phyloP scores from a whole-genome alignment of 1,139 yeast genomes.

The Yamadazyma dushanensis region DNA sequence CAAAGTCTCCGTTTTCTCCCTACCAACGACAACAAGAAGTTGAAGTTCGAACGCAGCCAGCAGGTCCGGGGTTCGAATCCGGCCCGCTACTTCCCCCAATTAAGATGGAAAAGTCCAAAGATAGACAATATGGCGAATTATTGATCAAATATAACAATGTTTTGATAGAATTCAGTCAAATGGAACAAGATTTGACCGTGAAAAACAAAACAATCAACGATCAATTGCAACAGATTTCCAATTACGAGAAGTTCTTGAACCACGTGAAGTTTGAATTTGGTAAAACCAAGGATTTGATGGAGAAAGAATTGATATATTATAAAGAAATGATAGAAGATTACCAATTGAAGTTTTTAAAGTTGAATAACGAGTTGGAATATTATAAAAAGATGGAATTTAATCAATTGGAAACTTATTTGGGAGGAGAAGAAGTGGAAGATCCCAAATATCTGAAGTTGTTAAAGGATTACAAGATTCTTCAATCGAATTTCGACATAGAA shows the following conservation, averaged over 20 bases:
- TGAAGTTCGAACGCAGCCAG: background rate
- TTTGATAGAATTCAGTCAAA: constrained; percentile 16
- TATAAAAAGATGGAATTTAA: constrained; percentile 18
- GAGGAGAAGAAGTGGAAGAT: background rate
- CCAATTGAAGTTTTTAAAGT: constrained; percentile 27
- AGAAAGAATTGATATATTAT: constrained; percentile 32
- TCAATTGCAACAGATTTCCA: constrained; percentile 16
- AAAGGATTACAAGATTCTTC: constrained; percentile 39
- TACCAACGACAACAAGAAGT: background rate
- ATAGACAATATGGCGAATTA: constrained; percentile 15
- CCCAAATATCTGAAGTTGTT: constrained; percentile 31
- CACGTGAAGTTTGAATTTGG: constrained; percentile 16
- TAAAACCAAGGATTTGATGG: constrained; percentile 28
- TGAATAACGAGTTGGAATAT: constrained; percentile 25
- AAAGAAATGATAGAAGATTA: constrained; percentile 34
- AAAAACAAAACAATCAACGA: constrained; percentile 19
- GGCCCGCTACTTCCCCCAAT: constrained; percentile 14
- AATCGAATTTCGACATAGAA: constrained; percentile 47
- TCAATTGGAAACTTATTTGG: constrained; percentile 12
- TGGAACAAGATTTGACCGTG: constrained; percentile 17
- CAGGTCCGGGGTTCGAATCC: background rate
- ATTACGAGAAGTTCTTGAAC: constrained; percentile 17
- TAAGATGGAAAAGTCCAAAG: constrained; percentile 11
- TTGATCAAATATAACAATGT: constrained; percentile 15
- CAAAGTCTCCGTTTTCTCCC: constrained; percentile 5